Conservation (phyloP, 345 rosid species). For the Gossypium longicalyx region DNA sequence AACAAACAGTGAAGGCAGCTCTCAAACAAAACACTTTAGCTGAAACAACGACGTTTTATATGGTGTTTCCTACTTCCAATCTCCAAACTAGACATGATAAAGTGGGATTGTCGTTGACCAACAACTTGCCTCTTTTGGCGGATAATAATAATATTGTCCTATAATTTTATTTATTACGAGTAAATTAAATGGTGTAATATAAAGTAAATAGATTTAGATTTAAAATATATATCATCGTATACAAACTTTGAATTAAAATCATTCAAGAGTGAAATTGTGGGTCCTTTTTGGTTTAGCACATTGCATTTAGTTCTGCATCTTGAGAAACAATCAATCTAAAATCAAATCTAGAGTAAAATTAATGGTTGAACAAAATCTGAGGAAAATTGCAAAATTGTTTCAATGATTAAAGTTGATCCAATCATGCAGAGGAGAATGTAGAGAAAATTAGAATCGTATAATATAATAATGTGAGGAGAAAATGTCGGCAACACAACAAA, state of each 20-base stretch:
- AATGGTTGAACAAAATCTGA: neutral
- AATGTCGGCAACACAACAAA: neutral
- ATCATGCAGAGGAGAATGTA: neutral
- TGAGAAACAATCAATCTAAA: neutral
- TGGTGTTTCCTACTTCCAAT: neutral
- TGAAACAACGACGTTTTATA: neutral
- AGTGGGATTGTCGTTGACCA: conserved; percentile 7
- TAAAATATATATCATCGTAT: too few species aligned
- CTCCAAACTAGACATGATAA: neutral
- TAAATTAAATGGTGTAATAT: too few species aligned
- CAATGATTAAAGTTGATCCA: neutral
- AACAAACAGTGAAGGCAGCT: neutral
- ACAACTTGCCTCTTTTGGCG: neutral
- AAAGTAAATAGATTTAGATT: too few species aligned
- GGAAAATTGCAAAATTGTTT: neutral
- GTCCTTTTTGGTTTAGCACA: neutral
- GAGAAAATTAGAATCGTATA: too few species aligned
- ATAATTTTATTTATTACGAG: too few species aligned
- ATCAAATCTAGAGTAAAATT: neutral
- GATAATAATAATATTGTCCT: too few species aligned
- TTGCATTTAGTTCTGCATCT: neutral
- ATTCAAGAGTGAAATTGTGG: neutral
- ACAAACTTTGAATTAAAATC: neutral
- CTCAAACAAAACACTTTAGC: neutral
- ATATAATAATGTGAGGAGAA: neutral